Base-by-base conservation (phyloP, 495 filamentous ascomycete species). In the Penicillium bovifimosum region DNA sequence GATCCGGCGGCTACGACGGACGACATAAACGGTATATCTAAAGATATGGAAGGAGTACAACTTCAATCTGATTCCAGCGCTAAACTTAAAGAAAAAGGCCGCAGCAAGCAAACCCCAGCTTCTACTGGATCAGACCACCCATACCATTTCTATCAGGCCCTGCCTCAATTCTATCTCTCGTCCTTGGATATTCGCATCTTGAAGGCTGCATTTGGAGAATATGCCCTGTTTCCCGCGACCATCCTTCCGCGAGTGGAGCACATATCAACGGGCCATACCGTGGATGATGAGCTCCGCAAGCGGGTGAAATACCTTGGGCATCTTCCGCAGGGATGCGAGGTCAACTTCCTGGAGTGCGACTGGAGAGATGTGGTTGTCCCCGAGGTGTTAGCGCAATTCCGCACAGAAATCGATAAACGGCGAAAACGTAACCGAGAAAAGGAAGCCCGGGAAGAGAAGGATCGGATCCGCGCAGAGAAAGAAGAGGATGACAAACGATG, bases 181-280 rank as follows among this genome's bases (percentile, higher is more conserved):
- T 83, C 93, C 6, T 80, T 98, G 9, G 93, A 98, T 64, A 97
- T 97, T 58, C 86, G 92, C 40, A 97, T 98, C 61, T 76, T 98
- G 38, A 95, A 91, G 65, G 81, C 87, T 0, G 88, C 88, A 8
- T 98, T 95, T 66, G 90, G 88, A 3, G 80, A 85, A 35, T 98
- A 92, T 66, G 76, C 82, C 2, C 69, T 75, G 7, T 96, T 98
- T 63, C 95, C 93, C 7, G 86, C 91, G 0, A 95, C 90, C 0
- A 85, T 98, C 13, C 80, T 97, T 7, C 93, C 93, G 2, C 82
- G 87, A 16, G 88, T 98, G 11, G 93, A 97, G 59, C 90, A 87
- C 64, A 87, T 97, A 10, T 92, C 89, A 3, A 90, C 87, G 1
- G 90, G 91, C 17, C 90, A 96, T 60, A 85, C 89, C 16, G 82